Base-by-base conservation (phyloP, 2,329 filamentous ascomycete genomes). In the Coniosporium tulheliwenetii region DNA sequence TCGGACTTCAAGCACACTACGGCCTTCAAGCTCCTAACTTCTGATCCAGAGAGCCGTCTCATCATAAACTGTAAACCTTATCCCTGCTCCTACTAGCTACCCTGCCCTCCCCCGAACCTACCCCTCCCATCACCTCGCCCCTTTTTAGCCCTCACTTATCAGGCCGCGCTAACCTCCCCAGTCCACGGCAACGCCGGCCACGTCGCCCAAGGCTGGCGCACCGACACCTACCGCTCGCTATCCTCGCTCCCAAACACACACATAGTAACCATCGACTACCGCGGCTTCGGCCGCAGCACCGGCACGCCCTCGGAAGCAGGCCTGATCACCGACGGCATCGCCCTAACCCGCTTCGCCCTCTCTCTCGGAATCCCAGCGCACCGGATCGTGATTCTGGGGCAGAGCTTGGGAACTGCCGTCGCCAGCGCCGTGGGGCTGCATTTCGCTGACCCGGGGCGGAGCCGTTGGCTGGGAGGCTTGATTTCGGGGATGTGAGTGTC, bases 351-450 rank as follows among this genome's bases (percentile, higher is more conserved):
- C 44, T 93, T 82, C 64, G 75, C 82, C 8, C 67, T 85, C 32
- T 64, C 71, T 1, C 75, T 78, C 10, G 64, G 72, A 0, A 69
- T 95, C 13, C 69, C 81, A 0, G 64, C 85, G 0, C 70, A 73
- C 33, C 77, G 77, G 19, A 91, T 94, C 46, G 76, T 89, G 2
- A 67, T 95, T 26, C 65, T 93, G 2, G 89, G 87, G 13, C 87
- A 95, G 51, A 91, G 82, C 51, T 71, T 96, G 0, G 89, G 89
- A 16, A 94, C 89, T 0, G 87, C 84, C 0, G 83, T 95, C 1
- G 77, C 80, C 5, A 73, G 78, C 37, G 87, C 77, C 2, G 76
- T 84, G 1, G 79, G 76, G 1, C 78, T 93, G 51, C 71, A 76
- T 41, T 87, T 82, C 50, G 71, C 52, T 8, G 47, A 56, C 39